Base-by-base conservation (phyloP, 345 rosid genomes). In the Litchi chinensis region DNA sequence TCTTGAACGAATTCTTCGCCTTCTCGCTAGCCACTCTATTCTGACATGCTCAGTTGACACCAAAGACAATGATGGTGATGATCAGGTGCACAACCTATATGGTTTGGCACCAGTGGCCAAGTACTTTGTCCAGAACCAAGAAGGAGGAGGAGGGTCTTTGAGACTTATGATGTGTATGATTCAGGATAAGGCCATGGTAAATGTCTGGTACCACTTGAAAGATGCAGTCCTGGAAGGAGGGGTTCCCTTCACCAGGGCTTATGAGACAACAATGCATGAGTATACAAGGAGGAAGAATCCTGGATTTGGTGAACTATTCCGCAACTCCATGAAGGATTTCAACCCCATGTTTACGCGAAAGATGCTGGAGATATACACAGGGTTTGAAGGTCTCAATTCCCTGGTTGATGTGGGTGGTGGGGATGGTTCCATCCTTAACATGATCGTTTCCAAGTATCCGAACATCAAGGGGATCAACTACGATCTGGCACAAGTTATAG, bases 401-500 rank as follows among this genome's bases (percentile, higher is more conserved):
- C 59, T 90, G 79, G 89, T 87, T 11, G 95, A 92, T 81, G 88
- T 87, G 21, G 91, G 91, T 28, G 87, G 85, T 41, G 91, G 92
- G n/a, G 77, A 84, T 57, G 90, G 96, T 7, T 89, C 86, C 59
- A 26, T 88, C 73, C 89, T 89, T 40, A 71, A 82, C 70, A 75
- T 50, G 81, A 86, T 92, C 41, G 63, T 88, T 48, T 84, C 90
- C 71, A 87, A 76, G 50, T 76, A 86, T 81, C 86, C 88, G 79
- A 10, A 76, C 48, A 67, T 88, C 43, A 84, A 88, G 80, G 88
- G 84, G 37, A 86, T 87, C 80, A 86, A 92, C 81, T 90, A 81
- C 56, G 90, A 89, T 77, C 76, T 87, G 77, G 79, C 90, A 8
- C 18, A 75, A 4, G 78, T 84, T 21, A 80, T 85, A 16, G 77